Base-by-base conservation (phyloP, 2,329 filamentous ascomycete species). In the Apiospora hydei region DNA sequence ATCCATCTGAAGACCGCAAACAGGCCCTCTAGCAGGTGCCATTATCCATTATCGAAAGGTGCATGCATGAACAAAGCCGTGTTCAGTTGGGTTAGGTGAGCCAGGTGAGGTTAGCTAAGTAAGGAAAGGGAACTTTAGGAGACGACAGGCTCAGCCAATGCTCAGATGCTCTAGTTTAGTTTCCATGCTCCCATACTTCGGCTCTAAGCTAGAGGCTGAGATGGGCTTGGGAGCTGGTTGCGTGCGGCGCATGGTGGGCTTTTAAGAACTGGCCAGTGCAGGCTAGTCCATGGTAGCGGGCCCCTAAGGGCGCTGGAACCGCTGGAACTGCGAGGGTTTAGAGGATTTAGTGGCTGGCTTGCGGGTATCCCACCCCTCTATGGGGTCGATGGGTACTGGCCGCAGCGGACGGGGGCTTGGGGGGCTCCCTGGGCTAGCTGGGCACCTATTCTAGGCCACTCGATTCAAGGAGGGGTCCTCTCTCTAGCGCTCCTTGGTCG, bases 41-140 rank as follows among this genome's bases (percentile, higher is more conserved):
- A 64, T 64, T 64, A 64, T 64, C 57, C 30, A 64, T 64, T 64
- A 64, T 64, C 57, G 57, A 64, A 64, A 38, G 57, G 10, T 61
- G 53, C 53, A 38, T 61, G 53, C 53, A 61, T 57, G 30, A 61
- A 21, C n/a, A 13, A 61, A 61, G 14, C 10, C 30, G 16, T 34
- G 26, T 61, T 38, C 30, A 38, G n/a, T 64, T 64, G 57, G 57
- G 34, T 64, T 64, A 64, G 57, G 57, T 38, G 57, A 64, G 57
- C 30, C 53, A 57, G 51, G 51, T 57, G 51, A 57, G 26, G 51
- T 61, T 34, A 7, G 26, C 14, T 30, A 34, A 26, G 53, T 30
- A 34, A 26, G 53, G 53, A 57, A 16, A 16, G 13, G 43, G 24
- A 13, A 57, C n/a, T n/a, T n/a, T n/a, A n/a, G 51, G 16, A 30